phyloP scores from a whole-genome alignment of 306 rosid genomes.

The Sindora glabra region DNA sequence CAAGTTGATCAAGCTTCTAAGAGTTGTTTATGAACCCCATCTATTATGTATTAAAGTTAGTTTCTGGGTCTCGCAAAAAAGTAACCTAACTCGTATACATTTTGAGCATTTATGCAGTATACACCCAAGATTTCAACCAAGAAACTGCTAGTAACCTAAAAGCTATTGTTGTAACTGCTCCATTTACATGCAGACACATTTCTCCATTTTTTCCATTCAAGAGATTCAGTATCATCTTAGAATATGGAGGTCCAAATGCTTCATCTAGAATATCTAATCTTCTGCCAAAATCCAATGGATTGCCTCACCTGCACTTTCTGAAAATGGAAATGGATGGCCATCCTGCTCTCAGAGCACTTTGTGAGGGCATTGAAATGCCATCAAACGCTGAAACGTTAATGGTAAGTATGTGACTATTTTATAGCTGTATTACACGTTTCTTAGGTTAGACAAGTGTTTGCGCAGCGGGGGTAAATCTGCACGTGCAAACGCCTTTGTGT shows the following conservation, averaged over 20 bases:
- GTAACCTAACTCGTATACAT: not conserved
- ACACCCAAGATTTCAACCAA: not conserved
- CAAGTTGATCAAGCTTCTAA: too few relatives aligned
- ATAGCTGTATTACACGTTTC: not conserved
- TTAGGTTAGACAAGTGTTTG: too few relatives aligned
- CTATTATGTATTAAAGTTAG: too few relatives aligned
- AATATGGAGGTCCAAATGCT: slow-evolving; percentile 47
- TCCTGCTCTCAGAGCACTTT: slow-evolving; percentile 36
- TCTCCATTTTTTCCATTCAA: slow-evolving; percentile 44
- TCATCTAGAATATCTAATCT: slow-evolving; percentile 36
- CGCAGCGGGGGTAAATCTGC: not conserved
- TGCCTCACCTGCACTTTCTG: slow-evolving; percentile 46
- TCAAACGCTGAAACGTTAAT: slow-evolving; percentile 16
- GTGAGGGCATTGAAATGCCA: slow-evolving; percentile 45
- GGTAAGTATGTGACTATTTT: slow-evolving; percentile 19
- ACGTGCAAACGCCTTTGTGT: not conserved
- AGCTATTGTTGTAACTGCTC: slow-evolving; percentile 10
- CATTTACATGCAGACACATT: slow-evolving; percentile 35
- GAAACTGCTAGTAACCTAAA: not conserved
- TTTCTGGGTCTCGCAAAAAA: too few relatives aligned
- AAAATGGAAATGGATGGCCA: slow-evolving; percentile 37
- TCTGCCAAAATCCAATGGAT: slow-evolving; percentile 19
- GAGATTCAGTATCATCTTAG: slow-evolving; percentile 46
- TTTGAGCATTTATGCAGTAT: slow-evolving; percentile 3
- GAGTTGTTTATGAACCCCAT: too few relatives aligned